Evolutionary conservation across 345 rosid genomes (phyloP), one percentile per base, ranked within the genome.

Genomic region (Anastatica hierochuntica): DNA sequence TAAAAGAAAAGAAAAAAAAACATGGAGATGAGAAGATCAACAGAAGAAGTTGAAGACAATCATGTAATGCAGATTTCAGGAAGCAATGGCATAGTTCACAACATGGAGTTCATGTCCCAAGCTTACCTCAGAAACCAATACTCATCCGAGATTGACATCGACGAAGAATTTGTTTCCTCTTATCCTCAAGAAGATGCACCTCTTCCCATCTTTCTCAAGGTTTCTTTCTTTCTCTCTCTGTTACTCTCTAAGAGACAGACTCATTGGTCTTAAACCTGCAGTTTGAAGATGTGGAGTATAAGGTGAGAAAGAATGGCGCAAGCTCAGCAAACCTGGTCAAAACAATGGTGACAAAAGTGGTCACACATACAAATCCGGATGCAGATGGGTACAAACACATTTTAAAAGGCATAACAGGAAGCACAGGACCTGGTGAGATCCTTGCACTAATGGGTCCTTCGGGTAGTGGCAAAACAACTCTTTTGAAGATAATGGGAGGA

Each of bases 391-490:
- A 81, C 81, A 92, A 85, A 74, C 77, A 77, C 18, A 85, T 92
- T 54, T 60, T 92, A 35, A 83, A 83, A 57, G 98, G 97, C 11
- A 78, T 92, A 23, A 83, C 95, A 14, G 95, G 98, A 47, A 77
- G 97, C 67, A 75, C 86, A 0, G 83, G 95, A 56, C 92, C 98
- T 3, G 98, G 90, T 6, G 90, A 92, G 64, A 83, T 92, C 48
- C 90, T 92, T 27, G 97, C 94, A 17, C 33, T 85, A 7, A 92
- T 92, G 98, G 98, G 97, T 66, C 97, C 98, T 78, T 85, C 98
- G 4, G 98, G 98, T 18, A 92, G 97, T 56, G 98, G 97, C 10
- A 92, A 92, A 67, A 92, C 98, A 61, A 88, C 94, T 41, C 67
- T 92, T 59, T 67, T 88, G 63, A 92, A 81, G 73, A 81, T 83